phyloP scores from a whole-genome alignment of 345 rosid genomes.

The Sonneratia alba region DNA sequence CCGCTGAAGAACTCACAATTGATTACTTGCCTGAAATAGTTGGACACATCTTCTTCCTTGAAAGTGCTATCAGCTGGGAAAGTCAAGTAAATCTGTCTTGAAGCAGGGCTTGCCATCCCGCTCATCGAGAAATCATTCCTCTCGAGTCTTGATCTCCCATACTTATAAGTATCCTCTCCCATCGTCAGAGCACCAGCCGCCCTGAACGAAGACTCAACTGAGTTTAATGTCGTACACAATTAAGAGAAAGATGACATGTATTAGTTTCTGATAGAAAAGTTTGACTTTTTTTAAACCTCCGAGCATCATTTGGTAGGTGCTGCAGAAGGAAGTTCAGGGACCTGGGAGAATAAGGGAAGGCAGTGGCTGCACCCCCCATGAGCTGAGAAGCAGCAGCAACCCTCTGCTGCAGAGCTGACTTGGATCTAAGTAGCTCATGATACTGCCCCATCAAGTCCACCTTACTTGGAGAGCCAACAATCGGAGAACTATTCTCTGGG shows the following conservation, averaged over 20 bases:
- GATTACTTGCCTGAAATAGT: conserved; percentile 56
- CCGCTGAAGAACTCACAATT: background rate
- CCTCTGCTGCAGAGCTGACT: conserved; percentile 72
- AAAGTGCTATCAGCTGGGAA: conserved; percentile 96
- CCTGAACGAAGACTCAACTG: background rate
- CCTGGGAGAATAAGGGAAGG: conserved; percentile 59
- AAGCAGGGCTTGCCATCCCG: conserved; percentile 66
- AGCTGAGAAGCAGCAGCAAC: conserved; percentile 47
- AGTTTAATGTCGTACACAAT: background rate
- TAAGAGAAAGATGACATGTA: background rate
- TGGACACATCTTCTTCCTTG: conserved; percentile 85
- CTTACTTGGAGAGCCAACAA: conserved; percentile 57
- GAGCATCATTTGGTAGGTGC: conserved; percentile 56
- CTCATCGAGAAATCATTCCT: conserved; percentile 44
- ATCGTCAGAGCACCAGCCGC: conserved; percentile 51
- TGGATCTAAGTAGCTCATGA: conserved; percentile 73
- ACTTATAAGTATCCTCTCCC: conserved; percentile 56
- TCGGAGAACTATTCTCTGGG: conserved; percentile 7
- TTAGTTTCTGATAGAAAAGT: background rate
- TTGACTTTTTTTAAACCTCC: conserved; percentile 28
- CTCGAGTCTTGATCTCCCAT: conserved; percentile 69
- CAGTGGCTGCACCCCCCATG: conserved; percentile 28
- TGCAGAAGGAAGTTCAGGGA: conserved; percentile 52
- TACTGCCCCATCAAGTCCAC: conserved; percentile 52
- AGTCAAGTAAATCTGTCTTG: conserved; percentile 92